Evolutionary conservation across 1,284 basidiomycete genomes (phyloP).

Genomic region (Papiliotrema laurentii): DNA sequence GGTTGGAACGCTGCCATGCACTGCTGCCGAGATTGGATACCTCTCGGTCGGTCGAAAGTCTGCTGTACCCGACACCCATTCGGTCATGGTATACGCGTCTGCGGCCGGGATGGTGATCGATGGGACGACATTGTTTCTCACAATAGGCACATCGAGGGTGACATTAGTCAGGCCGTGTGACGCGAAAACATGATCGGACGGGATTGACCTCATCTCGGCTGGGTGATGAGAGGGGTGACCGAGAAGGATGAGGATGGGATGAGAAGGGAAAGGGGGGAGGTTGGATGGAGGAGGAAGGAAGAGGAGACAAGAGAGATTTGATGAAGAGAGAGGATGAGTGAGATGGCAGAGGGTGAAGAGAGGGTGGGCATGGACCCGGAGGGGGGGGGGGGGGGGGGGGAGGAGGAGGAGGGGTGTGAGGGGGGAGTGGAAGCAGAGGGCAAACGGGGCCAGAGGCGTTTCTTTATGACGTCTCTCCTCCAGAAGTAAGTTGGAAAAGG

Average conservation of each 20-base stretch:
- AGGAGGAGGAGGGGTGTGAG: too few species aligned
- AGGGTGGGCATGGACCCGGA: too few species aligned
- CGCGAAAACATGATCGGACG: constrained; percentile 2
- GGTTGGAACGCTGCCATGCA: neutral
- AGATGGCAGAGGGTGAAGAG: neutral
- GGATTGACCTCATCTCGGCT: neutral
- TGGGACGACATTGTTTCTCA: neutral
- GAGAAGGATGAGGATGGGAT: neutral
- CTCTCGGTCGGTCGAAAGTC: constrained; percentile 6
- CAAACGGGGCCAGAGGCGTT: too few species aligned
- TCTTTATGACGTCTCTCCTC: too few species aligned
- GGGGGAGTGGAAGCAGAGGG: too few species aligned
- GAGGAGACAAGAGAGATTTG: neutral
- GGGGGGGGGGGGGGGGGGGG: too few species aligned
- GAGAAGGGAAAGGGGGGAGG: neutral
- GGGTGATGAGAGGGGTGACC: neutral
- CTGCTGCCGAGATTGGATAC: constrained; percentile 10
- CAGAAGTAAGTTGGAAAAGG: too few species aligned
- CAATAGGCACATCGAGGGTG: constrained; percentile 4
- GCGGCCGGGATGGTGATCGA: neutral
- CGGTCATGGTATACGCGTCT: constrained; percentile 2
- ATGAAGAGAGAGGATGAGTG: neutral
- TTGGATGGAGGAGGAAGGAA: neutral
- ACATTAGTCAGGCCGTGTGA: constrained; percentile 9
- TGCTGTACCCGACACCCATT: constrained; percentile 7